Percentiles rank a stretch among this genome's conserved stretches.
phyloP scores from a whole-genome alignment of 805 yeast species.

The Wickerhamomyces mucosus region DNA sequence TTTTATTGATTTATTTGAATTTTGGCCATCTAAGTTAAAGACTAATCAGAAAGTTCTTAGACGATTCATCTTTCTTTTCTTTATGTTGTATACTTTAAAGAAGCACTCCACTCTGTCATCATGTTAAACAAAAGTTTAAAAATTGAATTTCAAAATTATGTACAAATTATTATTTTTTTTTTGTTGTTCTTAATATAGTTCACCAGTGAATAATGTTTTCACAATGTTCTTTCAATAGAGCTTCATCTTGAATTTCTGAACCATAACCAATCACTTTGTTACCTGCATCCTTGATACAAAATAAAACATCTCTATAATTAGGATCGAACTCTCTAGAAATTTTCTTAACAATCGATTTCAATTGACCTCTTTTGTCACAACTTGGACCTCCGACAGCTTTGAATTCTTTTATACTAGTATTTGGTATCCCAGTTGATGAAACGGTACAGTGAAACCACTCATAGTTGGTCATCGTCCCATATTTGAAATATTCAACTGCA shows the following conservation, averaged over 20 bases:
- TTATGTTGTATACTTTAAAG: too few relatives aligned
- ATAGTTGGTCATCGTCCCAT: constrained; percentile 28
- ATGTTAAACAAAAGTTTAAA: too few relatives aligned
- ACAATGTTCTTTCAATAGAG: constrained; percentile 9
- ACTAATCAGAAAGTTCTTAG: too few relatives aligned
- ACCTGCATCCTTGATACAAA: constrained; percentile 28
- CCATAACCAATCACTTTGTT: constrained; percentile 15
- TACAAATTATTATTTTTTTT: too few relatives aligned
- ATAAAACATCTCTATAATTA: constrained; percentile 23
- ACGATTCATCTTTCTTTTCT: too few relatives aligned
- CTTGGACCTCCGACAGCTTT: constrained; percentile 33
- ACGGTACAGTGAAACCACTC: constrained; percentile 39
- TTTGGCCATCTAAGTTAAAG: too few relatives aligned
- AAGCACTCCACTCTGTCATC: too few relatives aligned
- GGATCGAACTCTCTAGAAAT: constrained; percentile 31
- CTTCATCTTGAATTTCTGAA: constrained; percentile 9
- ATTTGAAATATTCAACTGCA: constrained; percentile 34
- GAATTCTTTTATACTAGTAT: constrained; percentile 21
- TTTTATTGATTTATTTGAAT: too few relatives aligned
- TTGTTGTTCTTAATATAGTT: too few relatives aligned
- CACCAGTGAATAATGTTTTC: constrained; percentile 20
- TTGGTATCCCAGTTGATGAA: constrained; percentile 14
- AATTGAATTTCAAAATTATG: too few relatives aligned
- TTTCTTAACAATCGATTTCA: constrained; percentile 29
- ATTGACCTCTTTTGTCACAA: constrained; percentile 35